Evolutionary conservation across 2,329 filamentous ascomycete genomes (phyloP), one percentile per base, ranked within the genome.

Genomic region (Pseudocercospora crystallina): DNA sequence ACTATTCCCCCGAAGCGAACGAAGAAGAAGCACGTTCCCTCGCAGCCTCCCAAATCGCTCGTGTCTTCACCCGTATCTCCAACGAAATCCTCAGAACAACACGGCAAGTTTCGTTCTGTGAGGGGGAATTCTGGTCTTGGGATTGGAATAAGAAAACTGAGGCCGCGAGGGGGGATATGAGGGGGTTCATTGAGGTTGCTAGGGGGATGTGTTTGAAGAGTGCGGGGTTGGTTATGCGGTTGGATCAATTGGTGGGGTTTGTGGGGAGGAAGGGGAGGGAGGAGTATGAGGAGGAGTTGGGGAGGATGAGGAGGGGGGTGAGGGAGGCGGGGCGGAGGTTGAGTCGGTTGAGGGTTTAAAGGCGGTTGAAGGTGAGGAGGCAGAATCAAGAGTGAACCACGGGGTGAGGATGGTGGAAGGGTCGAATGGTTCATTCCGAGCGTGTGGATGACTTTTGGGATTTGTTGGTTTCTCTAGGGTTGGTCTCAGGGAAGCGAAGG

Each of bases 71-170:
- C 10, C 43, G 45, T 8, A 35, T 61, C 13, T 47, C 54, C 39
- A 47, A 53, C 10, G 43, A 57, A 43, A 29, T 61, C 17, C 43
- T 43, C 3, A 50, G 51, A 34, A 56, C 49, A 13, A 47, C 45
- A 12, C 41, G 56, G 4, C 46, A 51, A 17, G 49, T 54, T 10
- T 40, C 42, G 3, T 58, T 58, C 38, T 55, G 51, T 36, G 53
- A 57, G 34, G 48, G 39, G 10, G 58, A 61, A 20, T 61, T 51
- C 51, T 57, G 51, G 39, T 49, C 45, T 36, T 57, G 54, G 53
- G 58, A 59, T 17, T 61, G 56, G 58, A 43, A 31, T 8, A 54
- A 49, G 44, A 61, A 59, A 34, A 59, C 52, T 17, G 42, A 38
- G 12, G 37, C 44, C 15, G 58, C 56, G 12, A 45, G 44, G 38